A percentile compares a stretch with the other conserved stretches of the same genome.
These are phyloP conservation scores for Ogataea kodamae DNA, from an alignment of 805 yeast genomes.

Conservation along the genomic window DNA sequence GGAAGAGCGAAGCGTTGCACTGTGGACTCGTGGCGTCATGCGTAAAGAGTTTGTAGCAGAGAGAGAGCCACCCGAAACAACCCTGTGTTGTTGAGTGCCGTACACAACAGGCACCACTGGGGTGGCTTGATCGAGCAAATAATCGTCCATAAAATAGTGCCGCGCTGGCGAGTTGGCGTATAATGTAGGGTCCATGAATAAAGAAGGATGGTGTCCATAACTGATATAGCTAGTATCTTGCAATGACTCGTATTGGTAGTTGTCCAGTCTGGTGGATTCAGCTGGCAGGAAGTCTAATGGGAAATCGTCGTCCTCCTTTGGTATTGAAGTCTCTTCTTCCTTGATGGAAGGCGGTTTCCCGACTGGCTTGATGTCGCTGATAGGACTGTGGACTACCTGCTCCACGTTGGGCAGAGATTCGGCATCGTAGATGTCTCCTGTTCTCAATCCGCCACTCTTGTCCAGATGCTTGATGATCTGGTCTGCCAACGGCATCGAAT, in stretches of 20 bases:
- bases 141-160: constrained; percentile 19
- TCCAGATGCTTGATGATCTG: constrained; percentile 41
- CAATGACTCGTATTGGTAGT: constrained; percentile 33
- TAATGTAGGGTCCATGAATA: constrained; percentile 26
- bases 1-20: constrained; percentile 12
- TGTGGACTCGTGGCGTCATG: constrained; percentile 21
- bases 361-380: constrained; percentile 9
- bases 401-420: constrained; percentile 12
- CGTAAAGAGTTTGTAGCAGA: constrained; percentile 14
- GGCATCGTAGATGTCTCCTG: constrained; percentile 17
- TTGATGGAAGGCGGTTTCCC: constrained; percentile 6
- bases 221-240: constrained; percentile 18
- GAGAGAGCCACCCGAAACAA: constrained; percentile 6
- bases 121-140: constrained; percentile 28
- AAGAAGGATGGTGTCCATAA: constrained; percentile 23
- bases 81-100: constrained; percentile 18
- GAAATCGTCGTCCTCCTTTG: constrained; percentile 65
- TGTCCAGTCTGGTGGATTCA: constrained; percentile 15
- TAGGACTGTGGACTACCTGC: constrained; percentile 15
- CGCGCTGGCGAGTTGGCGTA: constrained; percentile 28
- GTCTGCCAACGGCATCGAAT: constrained; percentile 44
- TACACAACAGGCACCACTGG: constrained; percentile 30
- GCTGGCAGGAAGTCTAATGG: constrained; percentile 61
- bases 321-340: constrained; percentile 23
- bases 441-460: constrained; percentile 13